Evolutionary conservation across 768 basidiomycete species (phyloP).

Genomic region (Suillus variegatus): DNA sequence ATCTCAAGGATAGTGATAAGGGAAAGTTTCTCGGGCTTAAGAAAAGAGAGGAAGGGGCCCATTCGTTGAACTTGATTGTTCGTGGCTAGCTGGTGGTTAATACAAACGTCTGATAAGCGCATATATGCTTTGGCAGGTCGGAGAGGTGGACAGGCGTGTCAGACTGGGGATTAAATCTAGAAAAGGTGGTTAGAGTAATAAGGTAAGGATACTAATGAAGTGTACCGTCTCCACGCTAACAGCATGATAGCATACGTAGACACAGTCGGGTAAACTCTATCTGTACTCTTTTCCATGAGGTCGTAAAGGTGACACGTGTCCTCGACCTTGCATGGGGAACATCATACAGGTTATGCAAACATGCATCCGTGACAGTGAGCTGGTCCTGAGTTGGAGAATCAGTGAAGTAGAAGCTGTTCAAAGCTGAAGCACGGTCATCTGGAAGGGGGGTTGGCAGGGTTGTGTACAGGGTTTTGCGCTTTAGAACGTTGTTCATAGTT

Average conservation of each 20-base stretch:
- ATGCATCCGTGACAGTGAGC: no score
- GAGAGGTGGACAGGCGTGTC: slow-evolving; percentile 18
- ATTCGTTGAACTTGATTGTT: slow-evolving; percentile 34
- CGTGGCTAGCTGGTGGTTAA: neutral
- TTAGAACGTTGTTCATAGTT: slow-evolving; percentile 54
- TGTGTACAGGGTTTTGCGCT: slow-evolving; percentile 49
- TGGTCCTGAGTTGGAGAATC: no score
- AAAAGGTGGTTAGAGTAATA: slow-evolving; percentile 16
- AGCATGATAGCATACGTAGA: slow-evolving; percentile 55
- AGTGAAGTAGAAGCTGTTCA: slow-evolving; percentile 57
- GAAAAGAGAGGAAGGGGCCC: slow-evolving; percentile 71
- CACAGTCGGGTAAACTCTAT: slow-evolving; percentile 50
- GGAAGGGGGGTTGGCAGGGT: slow-evolving; percentile 70
- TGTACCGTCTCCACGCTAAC: slow-evolving; percentile 42
- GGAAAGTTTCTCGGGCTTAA: slow-evolving; percentile 78
- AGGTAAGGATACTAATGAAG: slow-evolving; percentile 2
- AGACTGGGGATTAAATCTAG: slow-evolving; percentile 43
- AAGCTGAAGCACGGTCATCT: slow-evolving; percentile 37
- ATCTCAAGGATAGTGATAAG: slow-evolving; percentile 88
- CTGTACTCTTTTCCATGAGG: slow-evolving; percentile 54
- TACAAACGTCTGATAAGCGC: neutral
- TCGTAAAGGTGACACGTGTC: no score
- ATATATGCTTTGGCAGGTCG: slow-evolving; percentile 15
- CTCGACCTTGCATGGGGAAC: no score
- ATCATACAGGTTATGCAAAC: no score